Percentiles rank a stretch among this genome's conserved stretches.
phyloP scores from a whole-genome alignment of 176 grass and related monocot genomes.

The Tillandsia leiboldiana region DNA sequence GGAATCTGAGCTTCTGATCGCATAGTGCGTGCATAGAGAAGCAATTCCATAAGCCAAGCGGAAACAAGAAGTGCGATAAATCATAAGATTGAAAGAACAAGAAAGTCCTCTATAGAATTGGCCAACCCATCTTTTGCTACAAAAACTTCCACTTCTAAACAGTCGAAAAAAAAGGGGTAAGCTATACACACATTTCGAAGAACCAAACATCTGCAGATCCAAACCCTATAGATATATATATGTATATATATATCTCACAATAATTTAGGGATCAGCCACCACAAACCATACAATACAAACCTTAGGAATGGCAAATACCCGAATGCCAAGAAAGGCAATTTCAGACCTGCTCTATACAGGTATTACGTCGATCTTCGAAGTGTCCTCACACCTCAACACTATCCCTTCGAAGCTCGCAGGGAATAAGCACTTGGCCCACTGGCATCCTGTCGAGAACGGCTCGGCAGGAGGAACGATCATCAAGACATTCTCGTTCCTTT shows the following conservation, averaged over 20 bases:
- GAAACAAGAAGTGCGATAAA: not conserved
- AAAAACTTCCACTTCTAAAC: not conserved
- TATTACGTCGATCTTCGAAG: slow-evolving; percentile 81
- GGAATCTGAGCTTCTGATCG: too few relatives aligned
- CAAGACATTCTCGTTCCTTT: slow-evolving; percentile 79
- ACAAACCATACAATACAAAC: not conserved
- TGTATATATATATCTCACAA: not conserved
- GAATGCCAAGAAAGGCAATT: not conserved
- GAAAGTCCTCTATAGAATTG: not conserved
- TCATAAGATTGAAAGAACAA: not conserved
- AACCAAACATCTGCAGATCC: not conserved
- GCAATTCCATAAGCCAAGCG: not conserved
- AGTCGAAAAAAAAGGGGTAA: not conserved
- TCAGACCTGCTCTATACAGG: slow-evolving; percentile 37
- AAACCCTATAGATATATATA: not conserved
- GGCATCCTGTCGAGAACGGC: slow-evolving; percentile 67
- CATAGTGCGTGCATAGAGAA: not conserved
- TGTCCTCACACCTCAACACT: slow-evolving; percentile 86
- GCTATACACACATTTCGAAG: not conserved
- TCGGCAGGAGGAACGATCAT: slow-evolving; percentile 80
- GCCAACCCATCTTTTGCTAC: not conserved
- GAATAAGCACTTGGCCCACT: slow-evolving; percentile 65
- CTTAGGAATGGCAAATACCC: not conserved
- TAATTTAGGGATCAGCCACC: not conserved
- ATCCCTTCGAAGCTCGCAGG: slow-evolving; percentile 66